phyloP scores from a whole-genome alignment of 441 rosid genomes.

The Codiaeum variegatum region DNA sequence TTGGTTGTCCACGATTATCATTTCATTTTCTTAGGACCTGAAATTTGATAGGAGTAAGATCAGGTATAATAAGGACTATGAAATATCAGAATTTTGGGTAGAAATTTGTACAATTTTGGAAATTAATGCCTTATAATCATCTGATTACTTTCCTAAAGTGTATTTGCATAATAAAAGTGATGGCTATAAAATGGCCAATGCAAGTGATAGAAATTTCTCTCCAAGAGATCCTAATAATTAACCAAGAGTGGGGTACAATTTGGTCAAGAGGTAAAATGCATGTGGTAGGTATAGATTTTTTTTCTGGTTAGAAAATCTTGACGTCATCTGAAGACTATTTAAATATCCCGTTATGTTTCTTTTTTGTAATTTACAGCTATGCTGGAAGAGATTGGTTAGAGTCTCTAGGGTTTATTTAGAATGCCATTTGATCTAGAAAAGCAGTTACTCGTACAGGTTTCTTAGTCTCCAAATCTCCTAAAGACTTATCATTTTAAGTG shows the following conservation, averaged over 20 bases:
- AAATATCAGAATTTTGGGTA: too few species aligned
- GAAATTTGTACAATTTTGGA: neutral
- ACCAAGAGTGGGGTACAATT: too few species aligned
- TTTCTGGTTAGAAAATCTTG: too few species aligned
- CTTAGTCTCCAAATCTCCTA: neutral
- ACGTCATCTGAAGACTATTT: too few species aligned
- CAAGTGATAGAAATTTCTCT: neutral
- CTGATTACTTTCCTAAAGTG: neutral
- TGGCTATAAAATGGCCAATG: neutral
- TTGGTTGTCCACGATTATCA: neutral
- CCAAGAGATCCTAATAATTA: too few species aligned
- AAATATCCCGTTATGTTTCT: too few species aligned
- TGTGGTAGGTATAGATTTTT: too few species aligned
- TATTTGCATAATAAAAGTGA: neutral
- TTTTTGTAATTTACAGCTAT: too few species aligned
- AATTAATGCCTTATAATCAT: neutral
- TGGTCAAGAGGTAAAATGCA: too few species aligned
- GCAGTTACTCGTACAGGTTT: neutral
- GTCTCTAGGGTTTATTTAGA: neutral
- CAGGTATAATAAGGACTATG: too few species aligned
- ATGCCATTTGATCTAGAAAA: neutral
- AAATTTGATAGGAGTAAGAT: too few species aligned
- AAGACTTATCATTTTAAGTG: neutral
- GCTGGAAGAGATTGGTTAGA: too few species aligned
- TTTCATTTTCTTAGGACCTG: neutral